phyloP scores from a whole-genome alignment of 2,329 filamentous ascomycete species.

The Penicillium sp. region DNA sequence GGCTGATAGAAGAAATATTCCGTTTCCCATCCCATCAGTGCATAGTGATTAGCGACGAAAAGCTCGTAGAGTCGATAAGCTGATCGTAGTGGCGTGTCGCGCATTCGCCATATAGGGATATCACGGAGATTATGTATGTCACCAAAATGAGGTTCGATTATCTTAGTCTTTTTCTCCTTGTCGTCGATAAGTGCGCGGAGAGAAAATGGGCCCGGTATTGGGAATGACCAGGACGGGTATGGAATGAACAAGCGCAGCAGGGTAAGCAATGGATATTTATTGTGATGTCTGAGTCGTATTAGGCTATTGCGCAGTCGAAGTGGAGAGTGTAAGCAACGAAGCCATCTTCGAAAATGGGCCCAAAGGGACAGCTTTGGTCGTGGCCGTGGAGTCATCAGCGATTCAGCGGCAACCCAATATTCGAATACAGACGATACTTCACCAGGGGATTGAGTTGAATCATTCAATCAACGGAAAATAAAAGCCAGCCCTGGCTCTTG shows the following conservation, averaged over 20 bases:
- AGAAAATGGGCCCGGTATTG: slow-evolving; percentile 20
- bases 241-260: slow-evolving; percentile 25
- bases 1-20: slow-evolving; percentile 28
- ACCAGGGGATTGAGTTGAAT: background rate
- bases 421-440: background rate
- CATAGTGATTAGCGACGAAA: slow-evolving; percentile 18
- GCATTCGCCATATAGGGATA: slow-evolving; percentile 27
- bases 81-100: slow-evolving; percentile 30
- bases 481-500: background rate
- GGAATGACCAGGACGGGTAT: slow-evolving; percentile 26
- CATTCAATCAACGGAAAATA: accelerated
- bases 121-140: slow-evolving; percentile 18
- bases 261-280: background rate
- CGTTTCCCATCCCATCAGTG: slow-evolving; percentile 20
- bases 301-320: background rate
- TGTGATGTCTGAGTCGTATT: background rate
- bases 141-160: slow-evolving; percentile 14
- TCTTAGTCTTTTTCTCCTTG: slow-evolving; percentile 15
- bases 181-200: slow-evolving; percentile 13
- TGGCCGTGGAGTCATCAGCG: background rate
- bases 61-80: slow-evolving; percentile 32
- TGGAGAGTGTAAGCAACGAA: background rate
- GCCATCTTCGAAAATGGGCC: background rate
- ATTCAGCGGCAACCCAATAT: background rate
- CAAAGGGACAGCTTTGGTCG: background rate